Base-by-base conservation (phyloP, 352 stramenopile species). In the Pythium folliculosum region DNA sequence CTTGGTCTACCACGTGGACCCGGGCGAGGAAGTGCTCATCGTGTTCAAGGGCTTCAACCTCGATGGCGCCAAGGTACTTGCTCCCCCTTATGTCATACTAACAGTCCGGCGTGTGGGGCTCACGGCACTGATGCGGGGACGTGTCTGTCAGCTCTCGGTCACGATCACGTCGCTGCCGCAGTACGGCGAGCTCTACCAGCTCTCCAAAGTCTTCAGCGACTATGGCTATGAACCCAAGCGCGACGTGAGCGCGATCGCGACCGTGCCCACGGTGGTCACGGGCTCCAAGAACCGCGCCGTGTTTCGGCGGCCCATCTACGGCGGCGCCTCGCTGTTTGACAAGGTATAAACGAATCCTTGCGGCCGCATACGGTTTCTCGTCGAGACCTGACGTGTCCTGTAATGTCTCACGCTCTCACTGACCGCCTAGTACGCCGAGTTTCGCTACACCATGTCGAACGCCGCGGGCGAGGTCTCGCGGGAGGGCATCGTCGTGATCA, bases 221-320 rank as follows among this genome's bases (percentile, higher is more conserved):
- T 96, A 97, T 64, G 92, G 90, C 10, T 92, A 92, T 45, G 91
- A 97, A 16, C 92, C 92, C 17, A 97, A 97, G 68, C 78, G 75
- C 25, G 77, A 82, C 8, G 74, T 74, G 40, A 75, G 62, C 2
- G 61, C 82, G 13, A 94, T 97, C 44, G 74, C 76, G 0, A 73
- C 60, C 7, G 78, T 87, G 1, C 83, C 80, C 2, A 80, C 78
- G 3, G 48, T 65, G 19, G 81, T 98, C 56, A 95, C 86, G 3
- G 92, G 90, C 17, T 94, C 86, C 30, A 90, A 91, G 64, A 96
- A 94, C 53, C 84, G 91, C 8, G 75, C 96, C 0, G 77, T 97
- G 19, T 97, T 97, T 69, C 69, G 83, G 23, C 77, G 90, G 35
- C 77, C 89, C 19, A 76, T 84, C 12, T 90, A 82, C 47, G 81